Conservation (phyloP, 2,329 filamentous ascomycete species). For the Daldinia sp. region DNA sequence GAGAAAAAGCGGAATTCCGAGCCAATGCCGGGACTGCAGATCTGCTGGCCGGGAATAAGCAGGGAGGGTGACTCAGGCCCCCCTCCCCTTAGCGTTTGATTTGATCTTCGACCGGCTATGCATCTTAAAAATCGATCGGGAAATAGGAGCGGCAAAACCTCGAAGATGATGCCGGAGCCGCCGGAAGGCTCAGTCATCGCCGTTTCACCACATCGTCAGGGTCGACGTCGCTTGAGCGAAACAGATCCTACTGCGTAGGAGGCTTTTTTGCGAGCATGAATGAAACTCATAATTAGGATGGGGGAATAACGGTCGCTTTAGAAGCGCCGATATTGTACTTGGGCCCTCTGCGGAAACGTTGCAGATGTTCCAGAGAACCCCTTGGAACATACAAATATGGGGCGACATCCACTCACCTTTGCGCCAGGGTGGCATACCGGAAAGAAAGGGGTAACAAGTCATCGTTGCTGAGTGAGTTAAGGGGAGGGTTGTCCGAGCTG, state of each 20-base stretch:
- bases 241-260: background rate
- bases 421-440: background rate
- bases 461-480: background rate
- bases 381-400: conserved; percentile 10
- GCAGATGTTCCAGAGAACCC: conserved; percentile 2
- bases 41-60: conserved; percentile 8
- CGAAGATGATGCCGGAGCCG: conserved; percentile 16
- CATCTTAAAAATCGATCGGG: background rate
- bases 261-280: background rate
- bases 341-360: conserved; percentile 2
- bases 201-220: conserved; percentile 3
- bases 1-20: conserved; percentile 38
- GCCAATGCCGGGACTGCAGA: conserved; percentile 32
- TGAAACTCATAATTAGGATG: background rate
- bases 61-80: conserved; percentile 1
- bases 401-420: conserved; percentile 8
- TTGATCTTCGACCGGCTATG: background rate
- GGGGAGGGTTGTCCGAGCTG: background rate
- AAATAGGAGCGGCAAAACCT: background rate
- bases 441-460: background rate
- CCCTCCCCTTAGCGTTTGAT: background rate
- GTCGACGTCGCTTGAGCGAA: background rate
- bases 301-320: background rate
- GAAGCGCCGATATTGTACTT: background rate
- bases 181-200: conserved; percentile 5